phyloP scores from a whole-genome alignment of 163 green algal genomes.

The Chlamydomonas reinhardtii region DNA sequence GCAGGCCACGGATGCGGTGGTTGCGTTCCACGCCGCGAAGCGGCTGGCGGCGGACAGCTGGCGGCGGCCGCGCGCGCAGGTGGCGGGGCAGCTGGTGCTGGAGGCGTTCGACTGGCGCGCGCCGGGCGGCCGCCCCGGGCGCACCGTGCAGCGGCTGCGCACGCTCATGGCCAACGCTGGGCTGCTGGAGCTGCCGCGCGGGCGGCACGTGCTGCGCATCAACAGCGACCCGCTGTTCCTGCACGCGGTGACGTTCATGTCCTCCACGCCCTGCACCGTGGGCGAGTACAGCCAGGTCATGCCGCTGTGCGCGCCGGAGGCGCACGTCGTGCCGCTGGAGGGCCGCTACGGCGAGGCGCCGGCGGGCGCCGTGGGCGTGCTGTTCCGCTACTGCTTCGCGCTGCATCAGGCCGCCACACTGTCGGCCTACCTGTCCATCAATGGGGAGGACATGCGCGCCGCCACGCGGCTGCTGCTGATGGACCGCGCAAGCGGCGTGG shows the following conservation, averaged over 20 bases:
- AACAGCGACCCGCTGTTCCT: constrained; percentile 56
- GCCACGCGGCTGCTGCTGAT: constrained; percentile 65
- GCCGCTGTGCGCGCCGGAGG: not conserved
- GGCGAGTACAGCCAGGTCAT: constrained; percentile 44
- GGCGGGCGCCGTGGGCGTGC: constrained; percentile 28
- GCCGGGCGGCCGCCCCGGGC: constrained; percentile 5
- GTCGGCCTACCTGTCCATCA: constrained; percentile 31
- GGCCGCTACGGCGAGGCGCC: constrained; percentile 37
- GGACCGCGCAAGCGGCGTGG: constrained; percentile 58
- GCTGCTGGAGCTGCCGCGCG: constrained; percentile 74
- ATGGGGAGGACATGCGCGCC: constrained; percentile 56
- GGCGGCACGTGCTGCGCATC: constrained; percentile 77
- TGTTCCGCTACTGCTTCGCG: constrained; percentile 66
- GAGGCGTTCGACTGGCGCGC: constrained; percentile 63
- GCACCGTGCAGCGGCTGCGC: constrained; percentile 64
- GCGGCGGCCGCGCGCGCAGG: constrained; percentile 40
- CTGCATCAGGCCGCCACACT: constrained; percentile 52
- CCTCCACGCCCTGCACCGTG: constrained; percentile 25
- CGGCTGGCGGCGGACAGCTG: constrained; percentile 49
- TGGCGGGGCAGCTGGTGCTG: constrained; percentile 49
- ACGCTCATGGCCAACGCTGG: constrained; percentile 53
- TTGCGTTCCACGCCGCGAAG: constrained; percentile 39
- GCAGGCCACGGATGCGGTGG: not conserved
- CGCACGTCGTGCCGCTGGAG: constrained; percentile 31
- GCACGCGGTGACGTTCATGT: constrained; percentile 71